Percentiles rank a stretch among this genome's conserved stretches.
Evolutionary conservation across 148 eudicot species (phyloP).

Genomic region (Persicaria maculosa): DNA sequence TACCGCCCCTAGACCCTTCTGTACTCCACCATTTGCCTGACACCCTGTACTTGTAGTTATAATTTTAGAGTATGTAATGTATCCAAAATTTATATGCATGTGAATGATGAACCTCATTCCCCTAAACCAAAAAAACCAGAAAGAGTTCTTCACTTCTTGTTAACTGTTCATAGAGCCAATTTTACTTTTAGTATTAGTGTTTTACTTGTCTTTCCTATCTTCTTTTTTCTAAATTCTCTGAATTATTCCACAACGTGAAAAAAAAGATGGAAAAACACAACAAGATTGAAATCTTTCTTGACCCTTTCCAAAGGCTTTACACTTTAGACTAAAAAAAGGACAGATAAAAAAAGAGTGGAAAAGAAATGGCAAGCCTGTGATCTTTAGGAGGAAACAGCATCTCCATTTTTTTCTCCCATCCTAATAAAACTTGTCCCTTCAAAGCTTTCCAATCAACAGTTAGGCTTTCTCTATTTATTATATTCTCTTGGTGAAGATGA

Average conservation of each 20-base stretch:
- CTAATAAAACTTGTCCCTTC: not conserved
- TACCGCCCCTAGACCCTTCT: not conserved
- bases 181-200: no score
- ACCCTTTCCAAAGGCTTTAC: slow-evolving; percentile 1
- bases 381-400: slow-evolving; percentile 2
- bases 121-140: not conserved
- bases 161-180: no score
- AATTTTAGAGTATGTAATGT: not conserved
- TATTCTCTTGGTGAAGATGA: not conserved
- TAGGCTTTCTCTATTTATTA: not conserved
- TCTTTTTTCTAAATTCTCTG: no score
- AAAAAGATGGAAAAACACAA: not conserved
- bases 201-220: no score
- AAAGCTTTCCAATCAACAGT: not conserved
- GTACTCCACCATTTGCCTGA: not conserved
- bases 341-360: not conserved
- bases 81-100: not conserved
- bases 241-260: no score
- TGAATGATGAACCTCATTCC: not conserved
- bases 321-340: slow-evolving; percentile 1
- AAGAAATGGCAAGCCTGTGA: not conserved
- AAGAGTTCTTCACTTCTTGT: not conserved
- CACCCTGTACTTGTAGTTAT: not conserved
- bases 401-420: slow-evolving; percentile 1
- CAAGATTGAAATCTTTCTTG: not conserved